Evolutionary conservation across 306 rosid genomes (phyloP).

Genomic region (Vachellia pachyceras): DNA sequence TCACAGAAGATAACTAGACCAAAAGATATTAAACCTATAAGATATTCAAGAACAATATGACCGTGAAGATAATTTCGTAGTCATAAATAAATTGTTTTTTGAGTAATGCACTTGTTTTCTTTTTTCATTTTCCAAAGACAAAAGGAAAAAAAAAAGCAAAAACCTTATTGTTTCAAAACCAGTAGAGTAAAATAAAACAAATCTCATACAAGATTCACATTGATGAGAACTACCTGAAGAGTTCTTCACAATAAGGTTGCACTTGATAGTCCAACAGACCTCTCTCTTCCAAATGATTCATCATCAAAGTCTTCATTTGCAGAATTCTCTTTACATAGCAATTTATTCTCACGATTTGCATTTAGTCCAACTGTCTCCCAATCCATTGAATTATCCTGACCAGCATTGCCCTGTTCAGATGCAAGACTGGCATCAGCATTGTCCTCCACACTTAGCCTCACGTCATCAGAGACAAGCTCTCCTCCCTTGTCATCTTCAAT

Average conservation of each 20-base stretch:
- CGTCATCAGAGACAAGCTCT: constrained; percentile 60
- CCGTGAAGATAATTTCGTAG: not conserved
- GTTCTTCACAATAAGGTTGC: constrained; percentile 68
- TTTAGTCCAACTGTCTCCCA: constrained; percentile 72
- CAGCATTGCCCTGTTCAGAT: constrained; percentile 62
- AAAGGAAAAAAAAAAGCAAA: not conserved
- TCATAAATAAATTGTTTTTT: not conserved
- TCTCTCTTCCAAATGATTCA: constrained; percentile 78
- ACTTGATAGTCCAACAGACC: constrained; percentile 70
- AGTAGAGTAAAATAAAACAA: not conserved
- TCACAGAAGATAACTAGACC: not conserved
- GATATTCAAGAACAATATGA: not conserved
- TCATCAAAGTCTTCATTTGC: constrained; percentile 91
- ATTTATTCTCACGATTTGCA: constrained; percentile 56
- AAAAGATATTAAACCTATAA: not conserved
- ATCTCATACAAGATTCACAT: constrained; percentile 4
- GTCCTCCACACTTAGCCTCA: constrained; percentile 57
- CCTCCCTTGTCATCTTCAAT: constrained; percentile 69
- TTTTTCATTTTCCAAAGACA: not conserved
- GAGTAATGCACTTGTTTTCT: too few species aligned
- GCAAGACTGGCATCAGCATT: constrained; percentile 56
- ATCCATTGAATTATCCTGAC: constrained; percentile 56
- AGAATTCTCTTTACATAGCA: constrained; percentile 92
- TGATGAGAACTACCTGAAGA: constrained; percentile 63
- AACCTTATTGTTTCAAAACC: not conserved